A percentile compares a stretch with the other conserved stretches of the same genome.
Evolutionary conservation across 1,284 basidiomycete genomes (phyloP).

Genomic region (Cronartium ribicola): DNA sequence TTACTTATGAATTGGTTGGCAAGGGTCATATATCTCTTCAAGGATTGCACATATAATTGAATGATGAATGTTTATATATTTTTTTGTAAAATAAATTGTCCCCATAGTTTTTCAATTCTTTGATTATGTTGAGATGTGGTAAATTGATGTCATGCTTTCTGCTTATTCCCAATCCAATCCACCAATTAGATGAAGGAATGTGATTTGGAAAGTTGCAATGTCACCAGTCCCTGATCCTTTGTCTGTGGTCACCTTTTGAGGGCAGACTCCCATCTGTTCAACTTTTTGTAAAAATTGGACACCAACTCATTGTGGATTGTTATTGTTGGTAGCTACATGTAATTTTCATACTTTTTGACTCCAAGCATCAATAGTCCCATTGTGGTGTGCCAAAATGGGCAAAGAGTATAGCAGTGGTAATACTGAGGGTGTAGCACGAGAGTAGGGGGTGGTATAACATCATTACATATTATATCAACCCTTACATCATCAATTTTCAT

Average conservation of each 20-base stretch:
- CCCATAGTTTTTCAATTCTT: slow-evolving; percentile 19
- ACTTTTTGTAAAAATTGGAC: slow-evolving; percentile 7
- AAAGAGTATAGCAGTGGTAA: too few species aligned
- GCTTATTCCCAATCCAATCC: slow-evolving; percentile 1
- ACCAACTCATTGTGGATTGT: neutral
- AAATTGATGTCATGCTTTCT: neutral
- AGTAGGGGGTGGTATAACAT: too few species aligned
- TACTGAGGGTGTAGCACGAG: too few species aligned
- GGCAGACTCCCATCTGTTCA: neutral
- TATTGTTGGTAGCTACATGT: neutral
- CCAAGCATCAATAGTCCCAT: slow-evolving; percentile 11
- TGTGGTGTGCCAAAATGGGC: too few species aligned
- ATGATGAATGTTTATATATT: neutral
- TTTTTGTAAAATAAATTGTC: slow-evolving; percentile 21
- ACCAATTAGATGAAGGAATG: neutral
- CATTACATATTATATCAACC: too few species aligned
- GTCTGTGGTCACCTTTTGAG: slow-evolving; percentile 11
- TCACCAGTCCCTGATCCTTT: slow-evolving; percentile 9
- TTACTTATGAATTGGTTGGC: slow-evolving; percentile 14
- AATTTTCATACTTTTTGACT: neutral
- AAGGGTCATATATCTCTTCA: slow-evolving; percentile 8
- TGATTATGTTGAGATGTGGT: slow-evolving; percentile 13
- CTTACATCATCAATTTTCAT: too few species aligned
- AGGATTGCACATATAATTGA: neutral
- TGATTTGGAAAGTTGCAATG: slow-evolving; percentile 1